Conservation (phyloP, 352 stramenopile genomes). For the Saprolegnia diclina region DNA sequence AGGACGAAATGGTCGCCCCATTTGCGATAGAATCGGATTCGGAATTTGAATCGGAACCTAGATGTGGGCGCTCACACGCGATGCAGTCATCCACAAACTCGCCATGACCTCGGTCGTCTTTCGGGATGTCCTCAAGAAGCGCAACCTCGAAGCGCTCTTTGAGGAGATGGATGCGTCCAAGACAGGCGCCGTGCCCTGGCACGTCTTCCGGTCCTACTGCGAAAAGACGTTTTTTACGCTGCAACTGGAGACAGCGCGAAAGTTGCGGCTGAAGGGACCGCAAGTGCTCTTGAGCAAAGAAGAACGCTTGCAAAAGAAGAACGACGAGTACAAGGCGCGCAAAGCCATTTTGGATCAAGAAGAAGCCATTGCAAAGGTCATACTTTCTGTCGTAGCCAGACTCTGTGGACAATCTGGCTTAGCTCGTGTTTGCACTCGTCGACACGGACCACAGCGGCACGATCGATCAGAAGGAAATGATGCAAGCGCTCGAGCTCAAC, state of each 20-base stretch:
- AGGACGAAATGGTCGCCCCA: slow-evolving; percentile 41
- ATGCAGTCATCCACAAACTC: slow-evolving; percentile 47
- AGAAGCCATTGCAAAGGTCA: slow-evolving; percentile 26
- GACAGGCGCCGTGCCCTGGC: slow-evolving; percentile 42
- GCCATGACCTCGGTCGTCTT: slow-evolving; percentile 46
- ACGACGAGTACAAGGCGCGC: slow-evolving; percentile 18
- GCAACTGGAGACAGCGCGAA: slow-evolving; percentile 29
- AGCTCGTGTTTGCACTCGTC: slow-evolving; percentile 46
- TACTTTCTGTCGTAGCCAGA: too few relatives aligned
- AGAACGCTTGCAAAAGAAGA: slow-evolving; percentile 25
- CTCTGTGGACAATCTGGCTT: too few relatives aligned
- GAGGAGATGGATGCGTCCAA: slow-evolving; percentile 31
- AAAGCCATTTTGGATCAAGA: slow-evolving; percentile 26
- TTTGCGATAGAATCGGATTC: neutral
- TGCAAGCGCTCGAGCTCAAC: slow-evolving; percentile 39
- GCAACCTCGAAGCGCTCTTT: slow-evolving; percentile 34
- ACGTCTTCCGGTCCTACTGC: slow-evolving; percentile 46
- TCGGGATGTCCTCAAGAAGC: slow-evolving; percentile 52
- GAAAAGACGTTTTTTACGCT: slow-evolving; percentile 43
- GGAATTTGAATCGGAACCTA: neutral
- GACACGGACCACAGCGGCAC: slow-evolving; percentile 55
- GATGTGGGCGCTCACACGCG: slow-evolving; percentile 53
- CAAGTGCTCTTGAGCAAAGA: slow-evolving; percentile 36
- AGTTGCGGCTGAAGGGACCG: neutral
- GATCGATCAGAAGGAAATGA: slow-evolving; percentile 57